Base-by-base conservation (phyloP, 2,329 filamentous ascomycete genomes). In the Leptodontidium sp. region DNA sequence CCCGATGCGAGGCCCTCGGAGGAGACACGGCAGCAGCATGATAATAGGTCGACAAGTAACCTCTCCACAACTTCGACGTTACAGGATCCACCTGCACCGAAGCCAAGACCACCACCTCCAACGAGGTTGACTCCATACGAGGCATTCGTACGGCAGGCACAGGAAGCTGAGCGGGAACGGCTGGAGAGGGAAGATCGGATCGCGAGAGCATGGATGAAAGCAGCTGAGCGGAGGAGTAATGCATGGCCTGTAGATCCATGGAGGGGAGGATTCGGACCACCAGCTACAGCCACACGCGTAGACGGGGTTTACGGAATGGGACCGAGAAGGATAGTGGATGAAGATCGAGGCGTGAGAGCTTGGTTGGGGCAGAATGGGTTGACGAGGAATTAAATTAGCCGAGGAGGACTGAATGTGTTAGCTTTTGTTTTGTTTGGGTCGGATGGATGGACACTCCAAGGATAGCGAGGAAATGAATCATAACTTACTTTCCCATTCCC, bases 401-500 rank as follows among this genome's bases (percentile, higher is more conserved):
- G 32, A 73, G 70, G 15, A 73, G 70, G 55, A 73, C 72, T 73
- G 47, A 26, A 17, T 47, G n/a, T 32, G 64, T 68, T 70, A 69
- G 62, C 35, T 55, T 61, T 63, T 15, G 26, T 43, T 21, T 45
- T 14, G 50, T 61, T 63, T 45, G 53, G 17, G 58, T n/a, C 32
- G 32, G 43, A 45, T 17, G 17, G 29, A 32, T 40, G 17, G 29
- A 32, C 29, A 57, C 52, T 67, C 11, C 47, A 47, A 35, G 17
- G 11, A 58, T 32, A 47, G 49, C 35, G 29, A 32, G 6, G 29
- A 3, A 6, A 43, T 29, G 4, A 17, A 63, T 17, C 61, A 64
- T 53, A 74, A 81, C 85, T 81, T 81, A 91, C 89, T 86, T 84
- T 92, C 89, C 89, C 90, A 92, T n/a, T 84, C 81, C 88, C 88